phyloP scores from a whole-genome alignment of 257 asterid genomes.

The Primulina eburnea region DNA sequence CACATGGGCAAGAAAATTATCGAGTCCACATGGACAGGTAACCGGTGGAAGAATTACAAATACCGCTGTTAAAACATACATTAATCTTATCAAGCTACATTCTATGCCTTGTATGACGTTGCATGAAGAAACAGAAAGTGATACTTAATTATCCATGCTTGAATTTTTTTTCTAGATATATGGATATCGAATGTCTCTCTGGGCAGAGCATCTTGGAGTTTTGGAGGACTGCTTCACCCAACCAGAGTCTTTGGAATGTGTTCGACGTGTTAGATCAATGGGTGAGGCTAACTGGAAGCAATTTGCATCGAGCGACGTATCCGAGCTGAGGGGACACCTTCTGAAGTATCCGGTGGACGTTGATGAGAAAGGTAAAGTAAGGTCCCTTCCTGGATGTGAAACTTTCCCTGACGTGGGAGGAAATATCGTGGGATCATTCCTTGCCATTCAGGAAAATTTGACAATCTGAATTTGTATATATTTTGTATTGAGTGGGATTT shows the following conservation, averaged over 20 bases:
- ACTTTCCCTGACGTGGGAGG: conserved; percentile 98
- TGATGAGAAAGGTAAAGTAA: conserved; percentile 69
- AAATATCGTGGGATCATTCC: conserved; percentile 69
- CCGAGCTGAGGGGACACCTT: conserved; percentile 70
- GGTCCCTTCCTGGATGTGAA: conserved; percentile 66
- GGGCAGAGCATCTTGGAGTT: conserved; percentile 88
- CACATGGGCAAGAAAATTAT: conserved; percentile 61
- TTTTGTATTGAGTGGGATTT: neutral
- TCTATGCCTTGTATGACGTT: neutral
- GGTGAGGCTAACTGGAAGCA: conserved; percentile 73
- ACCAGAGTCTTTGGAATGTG: conserved; percentile 74
- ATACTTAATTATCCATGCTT: conserved; percentile 11
- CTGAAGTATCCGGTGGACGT: conserved; percentile 83
- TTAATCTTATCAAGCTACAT: neutral
- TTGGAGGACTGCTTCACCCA: conserved; percentile 60
- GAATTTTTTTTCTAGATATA: conserved; percentile 42
- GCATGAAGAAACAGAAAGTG: neutral
- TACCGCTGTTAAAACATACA: too few relatives aligned
- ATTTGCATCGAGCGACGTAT: conserved; percentile 54
- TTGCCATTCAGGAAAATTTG: conserved; percentile 87
- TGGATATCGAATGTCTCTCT: conserved; percentile 89
- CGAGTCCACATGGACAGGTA: conserved; percentile 83
- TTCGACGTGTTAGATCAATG: conserved; percentile 61
- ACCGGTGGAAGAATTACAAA: neutral
- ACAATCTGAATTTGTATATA: conserved; percentile 43